Evolutionary conservation across 495 filamentous ascomycete species (phyloP), one percentile per base, ranked within the genome.

Genomic region (Lasiosphaeria hispida): DNA sequence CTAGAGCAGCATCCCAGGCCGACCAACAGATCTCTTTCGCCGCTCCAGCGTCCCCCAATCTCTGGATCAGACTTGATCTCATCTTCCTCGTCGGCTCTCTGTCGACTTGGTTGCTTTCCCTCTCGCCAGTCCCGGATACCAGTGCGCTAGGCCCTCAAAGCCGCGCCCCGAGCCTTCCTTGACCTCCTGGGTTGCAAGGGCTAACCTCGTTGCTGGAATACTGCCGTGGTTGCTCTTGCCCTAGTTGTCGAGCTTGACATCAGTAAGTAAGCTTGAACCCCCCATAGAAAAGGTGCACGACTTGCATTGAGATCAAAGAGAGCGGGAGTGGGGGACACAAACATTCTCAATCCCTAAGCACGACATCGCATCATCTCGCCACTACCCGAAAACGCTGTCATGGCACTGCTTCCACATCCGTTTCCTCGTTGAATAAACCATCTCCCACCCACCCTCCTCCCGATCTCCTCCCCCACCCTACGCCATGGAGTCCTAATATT

Each of bases 131-230:
- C n/a, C 15, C 13, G 53, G 34, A 48, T 47, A 13, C 23, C 23
- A 30, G 23, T 30, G 23, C 23, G 23, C 23, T 5, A 30, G 23
- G 23, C 23, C 23, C 23, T 5, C 23, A 30, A 5, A 13, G 39
- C 34, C 41, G 39, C n/a, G 10, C 40, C 15, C 40, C 14, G n/a
- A 30, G n/a, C 17, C 30, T 9, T 59, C 42, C 45, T 1, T 43
- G 3, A 18, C 45, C 17, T 17, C 60, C 52, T 60, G 13, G 23
- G 23, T 44, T 42, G 42, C 61, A 63, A 66, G 62, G 60, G 64
- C 49, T 53, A 48, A 43, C 64, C 59, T 53, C 58, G 70, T 73
- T 73, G 70, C 70, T 73, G 70, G 63, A 73, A 73, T 68, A 73
- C 64, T 64, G 70, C 70, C 70, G 49, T 58, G 61, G 60, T 44